These are phyloP conservation scores for Paxillus involutus DNA, from an alignment of 768 basidiomycete species.

Conservation along the genomic window DNA sequence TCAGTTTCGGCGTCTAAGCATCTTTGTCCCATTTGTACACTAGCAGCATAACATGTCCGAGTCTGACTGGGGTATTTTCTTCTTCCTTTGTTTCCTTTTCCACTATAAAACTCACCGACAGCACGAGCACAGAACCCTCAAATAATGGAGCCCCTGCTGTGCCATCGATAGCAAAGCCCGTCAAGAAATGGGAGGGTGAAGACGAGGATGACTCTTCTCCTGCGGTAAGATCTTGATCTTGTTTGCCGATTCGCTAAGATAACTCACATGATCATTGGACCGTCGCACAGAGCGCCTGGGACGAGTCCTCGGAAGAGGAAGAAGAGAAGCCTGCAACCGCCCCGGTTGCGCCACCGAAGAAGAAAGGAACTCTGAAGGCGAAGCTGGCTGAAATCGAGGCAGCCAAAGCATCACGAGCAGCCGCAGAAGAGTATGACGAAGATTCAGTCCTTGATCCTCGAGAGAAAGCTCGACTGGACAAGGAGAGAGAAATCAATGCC, in stretches of 20 bases:
- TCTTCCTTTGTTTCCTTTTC: constrained; percentile 1
- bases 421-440: constrained; percentile 58
- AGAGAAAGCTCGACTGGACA: constrained; percentile 74
- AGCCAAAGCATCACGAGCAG: constrained; percentile 53
- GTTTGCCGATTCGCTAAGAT: not conserved
- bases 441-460: constrained; percentile 78
- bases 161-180: constrained; percentile 24
- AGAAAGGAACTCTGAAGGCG: constrained; percentile 89
- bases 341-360: constrained; percentile 72
- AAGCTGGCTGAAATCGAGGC: constrained; percentile 94
- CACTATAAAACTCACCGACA: constrained; percentile 20
- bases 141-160: constrained; percentile 35
- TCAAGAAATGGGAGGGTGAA: constrained; percentile 84
- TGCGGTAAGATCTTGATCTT: constrained; percentile 51
- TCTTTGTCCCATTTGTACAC: constrained; percentile 5
- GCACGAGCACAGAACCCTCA: constrained; percentile 33
- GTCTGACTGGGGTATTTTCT: constrained; percentile 47
- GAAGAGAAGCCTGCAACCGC: constrained; percentile 47
- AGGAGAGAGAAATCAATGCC: constrained; percentile 79
- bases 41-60: constrained; percentile 31
- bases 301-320: constrained; percentile 76
- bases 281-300: constrained; percentile 85
- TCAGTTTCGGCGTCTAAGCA: not conserved
- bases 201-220: constrained; percentile 83
- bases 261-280: not conserved